Base-by-base conservation (phyloP, 345 rosid genomes). In the Aethionema arabicum region DNA sequence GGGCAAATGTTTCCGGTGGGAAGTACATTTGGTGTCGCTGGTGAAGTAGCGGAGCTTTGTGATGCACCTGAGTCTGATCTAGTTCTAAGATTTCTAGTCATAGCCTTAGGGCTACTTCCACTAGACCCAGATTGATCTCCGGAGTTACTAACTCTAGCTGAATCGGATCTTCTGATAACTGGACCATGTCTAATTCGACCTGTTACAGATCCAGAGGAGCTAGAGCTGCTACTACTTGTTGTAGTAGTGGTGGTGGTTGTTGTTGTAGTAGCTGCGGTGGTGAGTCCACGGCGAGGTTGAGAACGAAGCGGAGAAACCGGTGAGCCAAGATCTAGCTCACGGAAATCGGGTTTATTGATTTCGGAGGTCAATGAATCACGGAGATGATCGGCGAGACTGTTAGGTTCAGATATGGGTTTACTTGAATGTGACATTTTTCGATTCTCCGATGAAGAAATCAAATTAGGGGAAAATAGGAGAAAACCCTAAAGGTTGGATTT, bases 1-100 rank as follows among this genome's bases (percentile, higher is more conserved):
- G 96, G 95, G 7, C 96, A 89, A 42, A 92, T 92, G 72, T 92
- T 92, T 6, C 97, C 98, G 2, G 88, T 73, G 11, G 98, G 97
- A 13, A 90, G 82, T 29, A 83, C 86, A 35, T 78, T 72, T 9
- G 61, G 73, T n/a, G 67, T 3, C 10, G 54, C 57, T 5, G 96
- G 96, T 6, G 99, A 93, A 78, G 73, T 90, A 11, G 80, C 96
- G 0, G 90, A 65, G 76, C 84, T 78, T 59, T 72, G 74, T 7
- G 77, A 36, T 37, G 74, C 67, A 15, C 70, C 80, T 13, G 87
- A 70, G 38, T 89, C 95, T 68, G 98, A 92, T 92, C 95, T 86
- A 14, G 76, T 59, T 56, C 73, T 77, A 2, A 63, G 57, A 39
- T 30, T 74, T 21, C 8, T 6, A 37, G 40, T 10, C 40, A 10